These are phyloP conservation scores for Penicillium sp. DNA, from an alignment of 2,329 filamentous ascomycete genomes.

Conservation along the genomic window DNA sequence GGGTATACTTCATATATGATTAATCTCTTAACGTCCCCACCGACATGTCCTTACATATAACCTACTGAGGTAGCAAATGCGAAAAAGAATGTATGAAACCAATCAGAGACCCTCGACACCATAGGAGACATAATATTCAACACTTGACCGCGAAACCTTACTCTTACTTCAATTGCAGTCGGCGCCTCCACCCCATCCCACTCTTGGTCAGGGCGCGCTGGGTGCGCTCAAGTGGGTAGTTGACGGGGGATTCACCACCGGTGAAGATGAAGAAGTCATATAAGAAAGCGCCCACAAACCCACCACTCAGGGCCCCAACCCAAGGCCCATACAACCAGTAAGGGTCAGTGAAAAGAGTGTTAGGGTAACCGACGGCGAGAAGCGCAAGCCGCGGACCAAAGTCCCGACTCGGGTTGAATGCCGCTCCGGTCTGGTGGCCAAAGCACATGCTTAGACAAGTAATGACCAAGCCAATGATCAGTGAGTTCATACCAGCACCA, in stretches of 20 bases:
- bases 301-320: slow-evolving; percentile 38
- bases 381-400: slow-evolving; percentile 50
- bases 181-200: slow-evolving; percentile 28
- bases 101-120: background rate
- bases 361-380: slow-evolving; percentile 45
- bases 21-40: background rate
- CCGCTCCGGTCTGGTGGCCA: slow-evolving; percentile 48
- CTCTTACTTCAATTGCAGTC: slow-evolving; percentile 23
- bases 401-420: slow-evolving; percentile 51
- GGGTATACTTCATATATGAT: background rate
- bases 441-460: slow-evolving; percentile 37
- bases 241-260: slow-evolving; percentile 51
- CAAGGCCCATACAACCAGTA: slow-evolving; percentile 51
- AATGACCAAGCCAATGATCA: slow-evolving; percentile 48
- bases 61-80: background rate
- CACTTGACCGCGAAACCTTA: background rate
- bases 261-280: slow-evolving; percentile 54
- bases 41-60: background rate
- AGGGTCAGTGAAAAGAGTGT: slow-evolving; percentile 40
- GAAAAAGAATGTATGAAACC: background rate
- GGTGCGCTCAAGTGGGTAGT: slow-evolving; percentile 48
- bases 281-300: slow-evolving; percentile 46
- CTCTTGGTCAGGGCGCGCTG: slow-evolving; percentile 48
- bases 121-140: background rate
- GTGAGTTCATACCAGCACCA: slow-evolving; percentile 52